These are phyloP conservation scores for Rhododendron mucronatum DNA, from an alignment of 148 eudicot genomes.

Conservation along the genomic window DNA sequence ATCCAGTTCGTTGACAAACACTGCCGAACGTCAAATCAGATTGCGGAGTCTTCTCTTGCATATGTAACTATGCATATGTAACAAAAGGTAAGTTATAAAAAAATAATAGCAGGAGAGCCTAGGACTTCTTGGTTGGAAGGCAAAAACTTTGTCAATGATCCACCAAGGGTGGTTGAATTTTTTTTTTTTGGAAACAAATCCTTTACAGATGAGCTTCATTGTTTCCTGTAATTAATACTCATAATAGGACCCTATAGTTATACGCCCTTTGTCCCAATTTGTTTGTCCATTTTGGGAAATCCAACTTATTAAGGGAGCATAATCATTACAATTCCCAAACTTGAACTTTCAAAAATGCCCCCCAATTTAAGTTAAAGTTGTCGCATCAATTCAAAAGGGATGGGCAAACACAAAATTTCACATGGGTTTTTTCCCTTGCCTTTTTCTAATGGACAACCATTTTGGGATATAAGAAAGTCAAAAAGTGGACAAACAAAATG, in stretches of 20 bases:
- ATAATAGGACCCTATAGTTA: background rate
- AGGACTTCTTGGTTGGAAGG: background rate
- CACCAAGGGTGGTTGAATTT: background rate
- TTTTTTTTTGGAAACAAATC: background rate
- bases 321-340: too few relatives aligned
- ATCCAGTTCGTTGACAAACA: background rate
- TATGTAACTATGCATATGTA: background rate
- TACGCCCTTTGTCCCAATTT: background rate
- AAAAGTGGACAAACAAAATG: background rate
- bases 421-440: background rate
- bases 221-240: background rate
- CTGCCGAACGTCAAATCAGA: background rate
- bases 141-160: background rate
- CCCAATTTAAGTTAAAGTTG: background rate
- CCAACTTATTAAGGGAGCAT: background rate
- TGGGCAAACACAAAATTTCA: background rate
- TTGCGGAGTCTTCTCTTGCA: background rate
- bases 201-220: background rate
- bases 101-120: background rate
- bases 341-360: too few relatives aligned
- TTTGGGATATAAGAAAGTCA: background rate
- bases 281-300: background rate
- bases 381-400: background rate
- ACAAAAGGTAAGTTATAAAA: background rate
- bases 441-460: background rate